Evolutionary conservation across 192 early-diverging fungal species (phyloP).

Genomic region (Chytriomyces confervae): DNA sequence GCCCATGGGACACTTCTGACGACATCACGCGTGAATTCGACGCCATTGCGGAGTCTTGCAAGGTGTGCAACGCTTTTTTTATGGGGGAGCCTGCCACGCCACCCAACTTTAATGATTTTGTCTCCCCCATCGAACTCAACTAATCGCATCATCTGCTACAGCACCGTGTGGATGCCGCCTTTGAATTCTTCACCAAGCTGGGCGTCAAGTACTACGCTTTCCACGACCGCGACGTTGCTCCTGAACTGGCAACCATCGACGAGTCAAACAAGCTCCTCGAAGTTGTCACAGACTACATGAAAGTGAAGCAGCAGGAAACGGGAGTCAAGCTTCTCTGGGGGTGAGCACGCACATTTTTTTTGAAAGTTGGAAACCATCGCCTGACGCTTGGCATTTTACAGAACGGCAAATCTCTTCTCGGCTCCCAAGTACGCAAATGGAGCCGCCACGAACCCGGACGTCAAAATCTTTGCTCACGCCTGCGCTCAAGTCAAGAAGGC

Average conservation of each 20-base stretch:
- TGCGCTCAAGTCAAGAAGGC: conserved; percentile 47
- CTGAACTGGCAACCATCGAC: conserved; percentile 41
- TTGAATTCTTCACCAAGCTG: conserved; percentile 43
- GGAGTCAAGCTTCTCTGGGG: conserved; percentile 49
- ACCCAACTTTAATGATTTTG: too few relatives aligned
- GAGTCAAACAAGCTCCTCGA: conserved; percentile 40
- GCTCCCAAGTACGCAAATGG: conserved; percentile 36
- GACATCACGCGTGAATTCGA: conserved; percentile 23
- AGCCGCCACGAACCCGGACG: conserved; percentile 43
- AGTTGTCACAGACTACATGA: conserved; percentile 39
- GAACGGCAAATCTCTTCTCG: conserved; percentile 38
- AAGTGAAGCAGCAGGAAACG: conserved; percentile 43
- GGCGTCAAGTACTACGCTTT: conserved; percentile 51
- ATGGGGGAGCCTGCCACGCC: too few relatives aligned
- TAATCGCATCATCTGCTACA: too few relatives aligned
- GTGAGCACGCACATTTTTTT: not conserved
- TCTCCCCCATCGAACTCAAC: too few relatives aligned
- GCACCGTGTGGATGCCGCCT: conserved; percentile 44
- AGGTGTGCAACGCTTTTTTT: not conserved
- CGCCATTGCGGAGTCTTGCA: conserved; percentile 21
- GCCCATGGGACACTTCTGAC: conserved; percentile 37
- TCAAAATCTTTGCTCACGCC: conserved; percentile 10
- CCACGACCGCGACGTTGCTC: conserved; percentile 44
- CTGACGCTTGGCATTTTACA: not conserved
- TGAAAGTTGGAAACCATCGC: not conserved